phyloP scores from a whole-genome alignment of 306 rosid species.

The Acacia crassicarpa region DNA sequence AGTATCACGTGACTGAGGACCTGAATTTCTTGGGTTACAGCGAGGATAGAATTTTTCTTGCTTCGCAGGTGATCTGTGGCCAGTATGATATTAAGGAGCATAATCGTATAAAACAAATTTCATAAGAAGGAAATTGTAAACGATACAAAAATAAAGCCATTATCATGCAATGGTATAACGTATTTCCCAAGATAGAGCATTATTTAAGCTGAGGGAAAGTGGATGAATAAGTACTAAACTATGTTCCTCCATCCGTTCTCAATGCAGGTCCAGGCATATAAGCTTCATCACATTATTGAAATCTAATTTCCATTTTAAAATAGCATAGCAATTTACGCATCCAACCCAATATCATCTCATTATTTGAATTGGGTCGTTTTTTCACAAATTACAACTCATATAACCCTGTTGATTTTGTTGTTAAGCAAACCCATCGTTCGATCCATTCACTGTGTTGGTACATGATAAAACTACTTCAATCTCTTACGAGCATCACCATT shows the following conservation, averaged over 20 bases:
- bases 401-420: neutral
- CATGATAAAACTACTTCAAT: neutral
- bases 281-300: conserved; percentile 6
- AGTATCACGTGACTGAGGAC: conserved; percentile 92
- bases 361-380: neutral
- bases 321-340: neutral
- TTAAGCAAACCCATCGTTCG: neutral
- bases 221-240: neutral
- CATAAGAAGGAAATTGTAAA: conserved; percentile 16
- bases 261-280: conserved; percentile 13
- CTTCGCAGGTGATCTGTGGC: conserved; percentile 61
- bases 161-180: conserved; percentile 11
- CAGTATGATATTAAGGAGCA: conserved; percentile 16
- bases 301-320: conserved; percentile 4
- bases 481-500: neutral
- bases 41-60: conserved; percentile 74
- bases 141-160: conserved; percentile 9
- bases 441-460: neutral
- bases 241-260: conserved; percentile 9
- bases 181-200: neutral
- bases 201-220: conserved; percentile 1
- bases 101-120: conserved; percentile 19
- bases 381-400: neutral
- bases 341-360: neutral
- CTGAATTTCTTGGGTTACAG: conserved; percentile 70